Percentiles rank a stretch among this genome's conserved stretches.
Conservation (phyloP, 2,329 filamentous ascomycete species). For the Ophiostoma ulmi region DNA sequence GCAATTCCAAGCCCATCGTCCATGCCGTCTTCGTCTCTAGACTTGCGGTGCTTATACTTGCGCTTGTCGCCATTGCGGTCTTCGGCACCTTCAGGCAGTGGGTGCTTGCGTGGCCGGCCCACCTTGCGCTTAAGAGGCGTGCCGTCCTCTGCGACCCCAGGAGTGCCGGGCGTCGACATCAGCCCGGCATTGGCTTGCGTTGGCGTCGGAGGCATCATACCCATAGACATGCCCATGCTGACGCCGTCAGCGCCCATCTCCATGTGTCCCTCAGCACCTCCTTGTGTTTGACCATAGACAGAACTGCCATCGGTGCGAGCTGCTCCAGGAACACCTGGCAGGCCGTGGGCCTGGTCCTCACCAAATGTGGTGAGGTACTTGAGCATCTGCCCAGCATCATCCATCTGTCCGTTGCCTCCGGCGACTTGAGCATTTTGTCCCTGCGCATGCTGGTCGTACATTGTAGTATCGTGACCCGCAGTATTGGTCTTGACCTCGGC, state of each 20-base stretch:
- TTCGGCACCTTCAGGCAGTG: constrained; percentile 50
- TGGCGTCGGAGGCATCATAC: constrained; percentile 12
- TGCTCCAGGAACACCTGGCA: not conserved
- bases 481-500: not conserved
- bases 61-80: constrained; percentile 55
- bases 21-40: constrained; percentile 42
- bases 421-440: not conserved
- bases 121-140: constrained; percentile 59
- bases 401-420: not conserved
- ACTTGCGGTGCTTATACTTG: constrained; percentile 58
- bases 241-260: constrained; percentile 9
- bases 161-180: constrained; percentile 43
- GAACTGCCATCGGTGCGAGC: not conserved
- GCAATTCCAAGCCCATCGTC: constrained; percentile 37
- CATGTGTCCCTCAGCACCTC: constrained; percentile 4
- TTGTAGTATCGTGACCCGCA: not conserved
- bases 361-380: not conserved
- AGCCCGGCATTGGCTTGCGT: constrained; percentile 4
- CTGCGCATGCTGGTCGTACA: not conserved
- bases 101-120: constrained; percentile 60
- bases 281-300: not conserved
- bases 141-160: constrained; percentile 44
- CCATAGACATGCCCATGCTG: not conserved
- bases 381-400: not conserved
- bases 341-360: not conserved